Conservation (phyloP, 768 basidiomycete species). For the Suillus hirtellus region DNA sequence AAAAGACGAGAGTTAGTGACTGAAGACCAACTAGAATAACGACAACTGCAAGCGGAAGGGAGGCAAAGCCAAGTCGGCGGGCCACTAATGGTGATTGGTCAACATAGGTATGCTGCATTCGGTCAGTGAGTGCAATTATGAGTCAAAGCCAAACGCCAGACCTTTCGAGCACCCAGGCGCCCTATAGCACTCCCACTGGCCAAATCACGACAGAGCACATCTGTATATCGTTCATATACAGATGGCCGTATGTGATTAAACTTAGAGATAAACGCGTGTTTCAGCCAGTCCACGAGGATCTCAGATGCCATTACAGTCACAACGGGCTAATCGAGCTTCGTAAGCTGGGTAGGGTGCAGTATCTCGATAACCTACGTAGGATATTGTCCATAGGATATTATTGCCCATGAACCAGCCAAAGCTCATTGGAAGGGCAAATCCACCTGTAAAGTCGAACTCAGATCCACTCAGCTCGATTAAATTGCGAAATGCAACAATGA, state of each 20-base stretch:
- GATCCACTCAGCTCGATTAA: conserved; percentile 92
- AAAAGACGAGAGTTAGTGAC: conserved; percentile 61
- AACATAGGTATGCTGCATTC: conserved; percentile 75
- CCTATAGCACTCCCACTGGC: conserved; percentile 75
- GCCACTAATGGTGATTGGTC: conserved; percentile 96
- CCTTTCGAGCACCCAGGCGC: conserved; percentile 70
- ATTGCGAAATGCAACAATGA: conserved; percentile 90
- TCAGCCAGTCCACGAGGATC: conserved; percentile 96
- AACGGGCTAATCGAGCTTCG: conserved; percentile 64
- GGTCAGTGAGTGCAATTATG: conserved; percentile 10
- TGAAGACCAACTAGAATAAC: conserved; percentile 76
- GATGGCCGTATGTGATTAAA: conserved; percentile 97
- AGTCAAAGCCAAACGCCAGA: conserved; percentile 25
- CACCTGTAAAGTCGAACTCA: conserved; percentile 74
- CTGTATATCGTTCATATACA: conserved; percentile 93
- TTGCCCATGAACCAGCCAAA: conserved; percentile 84
- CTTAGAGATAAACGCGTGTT: conserved; percentile 99
- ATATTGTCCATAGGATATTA: conserved; percentile 82
- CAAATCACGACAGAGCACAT: conserved; percentile 93
- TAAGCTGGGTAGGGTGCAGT: conserved; percentile 6
- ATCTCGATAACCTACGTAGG: conserved; percentile 61
- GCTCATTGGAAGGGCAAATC: conserved; percentile 75
- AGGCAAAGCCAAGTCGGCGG: conserved; percentile 90
- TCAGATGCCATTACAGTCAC: conserved; percentile 89
- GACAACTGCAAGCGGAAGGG: conserved; percentile 87